These are phyloP conservation scores for Syzygium aqueum DNA, from an alignment of 345 rosid species.

Conservation along the genomic window DNA sequence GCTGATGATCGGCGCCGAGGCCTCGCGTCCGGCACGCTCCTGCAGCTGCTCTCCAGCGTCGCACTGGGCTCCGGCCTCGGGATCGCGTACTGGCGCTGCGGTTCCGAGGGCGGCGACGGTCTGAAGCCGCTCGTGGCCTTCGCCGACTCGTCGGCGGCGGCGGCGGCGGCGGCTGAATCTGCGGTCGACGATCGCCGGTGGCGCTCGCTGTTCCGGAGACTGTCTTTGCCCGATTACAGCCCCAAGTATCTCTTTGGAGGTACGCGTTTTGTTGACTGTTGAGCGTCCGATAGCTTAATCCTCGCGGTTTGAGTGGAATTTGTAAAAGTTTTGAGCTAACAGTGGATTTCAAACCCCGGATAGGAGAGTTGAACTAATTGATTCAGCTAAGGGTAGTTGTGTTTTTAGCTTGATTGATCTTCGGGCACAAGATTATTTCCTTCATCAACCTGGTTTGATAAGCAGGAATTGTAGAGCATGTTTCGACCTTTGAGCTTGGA, in stretches of 20 bases:
- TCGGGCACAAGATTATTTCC: not conserved
- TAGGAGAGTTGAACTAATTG: not conserved
- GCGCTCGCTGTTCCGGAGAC: constrained; percentile 29
- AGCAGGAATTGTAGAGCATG: not conserved
- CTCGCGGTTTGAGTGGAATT: not conserved
- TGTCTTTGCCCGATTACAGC: constrained; percentile 52
- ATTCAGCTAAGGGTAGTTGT: not conserved
- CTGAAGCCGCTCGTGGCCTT: constrained; percentile 26
- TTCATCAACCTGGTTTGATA: not conserved
- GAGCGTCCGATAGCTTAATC: not conserved
- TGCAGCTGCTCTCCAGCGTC: constrained; percentile 45
- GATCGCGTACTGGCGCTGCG: constrained; percentile 33
- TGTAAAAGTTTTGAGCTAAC: not conserved
- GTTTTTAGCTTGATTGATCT: not conserved
- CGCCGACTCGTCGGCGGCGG: constrained; percentile 31
- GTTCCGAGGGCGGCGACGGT: constrained; percentile 11
- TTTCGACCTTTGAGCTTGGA: not conserved
- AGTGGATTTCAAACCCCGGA: not conserved
- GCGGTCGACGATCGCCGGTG: constrained; percentile 13
- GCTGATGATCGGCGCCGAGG: not conserved
- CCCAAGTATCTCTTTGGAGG: constrained; percentile 63
- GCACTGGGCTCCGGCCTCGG: constrained; percentile 56
- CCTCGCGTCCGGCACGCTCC: not conserved
- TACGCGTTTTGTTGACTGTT: not conserved
- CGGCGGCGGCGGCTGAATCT: constrained; percentile 11